Evolutionary conservation across 345 rosid genomes (phyloP).

Genomic region (Geranium rotundifolium): DNA sequence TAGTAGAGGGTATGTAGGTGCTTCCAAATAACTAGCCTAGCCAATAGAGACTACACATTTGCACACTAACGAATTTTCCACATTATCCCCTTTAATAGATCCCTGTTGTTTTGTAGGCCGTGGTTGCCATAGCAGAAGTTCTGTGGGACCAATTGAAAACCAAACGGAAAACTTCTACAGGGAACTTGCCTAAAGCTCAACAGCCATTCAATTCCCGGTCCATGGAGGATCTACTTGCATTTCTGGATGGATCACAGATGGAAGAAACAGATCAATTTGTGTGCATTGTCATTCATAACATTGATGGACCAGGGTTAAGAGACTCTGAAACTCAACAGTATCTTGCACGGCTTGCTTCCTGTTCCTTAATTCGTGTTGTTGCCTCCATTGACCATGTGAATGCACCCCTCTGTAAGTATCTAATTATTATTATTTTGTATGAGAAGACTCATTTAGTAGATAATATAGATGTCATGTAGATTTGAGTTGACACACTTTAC

Average conservation of each 20-base stretch:
- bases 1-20: no score
- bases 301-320: constrained; percentile 79
- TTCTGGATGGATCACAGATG: constrained; percentile 34
- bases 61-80: no score
- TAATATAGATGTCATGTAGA: no score
- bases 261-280: constrained; percentile 48
- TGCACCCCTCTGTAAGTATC: constrained; percentile 61
- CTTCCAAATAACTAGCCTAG: no score
- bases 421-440: no score
- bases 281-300: constrained; percentile 67
- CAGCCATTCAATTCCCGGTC: constrained; percentile 55
- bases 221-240: constrained; percentile 57
- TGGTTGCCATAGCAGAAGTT: constrained; percentile 52
- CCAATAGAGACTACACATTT: no score
- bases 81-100: neutral
- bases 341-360: constrained; percentile 73
- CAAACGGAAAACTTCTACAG: constrained; percentile 13
- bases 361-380: constrained; percentile 56
- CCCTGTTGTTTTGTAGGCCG: constrained; percentile 30
- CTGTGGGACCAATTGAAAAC: constrained; percentile 51
- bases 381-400: constrained; percentile 92
- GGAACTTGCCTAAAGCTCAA: constrained; percentile 6
- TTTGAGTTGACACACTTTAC: no score
- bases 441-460: neutral
- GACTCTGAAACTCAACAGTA: constrained; percentile 70